Evolutionary conservation across 2,329 filamentous ascomycete genomes (phyloP).

Genomic region (Nannizziopsis arthrosporioides): DNA sequence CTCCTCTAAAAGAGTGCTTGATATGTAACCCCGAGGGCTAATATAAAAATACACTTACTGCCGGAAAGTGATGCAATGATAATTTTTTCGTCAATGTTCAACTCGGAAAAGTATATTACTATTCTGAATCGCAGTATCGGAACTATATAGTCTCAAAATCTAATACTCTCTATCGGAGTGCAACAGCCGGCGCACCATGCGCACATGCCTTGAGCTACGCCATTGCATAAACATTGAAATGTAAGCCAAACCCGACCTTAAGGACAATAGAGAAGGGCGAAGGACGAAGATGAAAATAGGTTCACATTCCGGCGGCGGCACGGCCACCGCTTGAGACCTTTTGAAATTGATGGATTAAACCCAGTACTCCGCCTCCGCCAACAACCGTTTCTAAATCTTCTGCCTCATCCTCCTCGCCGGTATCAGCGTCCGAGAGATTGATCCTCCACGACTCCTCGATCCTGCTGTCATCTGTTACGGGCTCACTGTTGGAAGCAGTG

Average conservation of each 20-base stretch:
- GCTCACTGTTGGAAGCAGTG: constrained; percentile 22
- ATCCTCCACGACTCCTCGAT: constrained; percentile 45
- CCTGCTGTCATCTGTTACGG: constrained; percentile 40
- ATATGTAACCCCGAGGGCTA: no score
- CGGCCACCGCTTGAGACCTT: constrained; percentile 40
- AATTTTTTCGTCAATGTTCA: no score
- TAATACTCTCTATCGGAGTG: no score
- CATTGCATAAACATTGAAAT: no score
- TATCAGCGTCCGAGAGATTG: constrained; percentile 29
- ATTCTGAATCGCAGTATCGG: no score
- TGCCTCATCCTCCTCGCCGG: constrained; percentile 37
- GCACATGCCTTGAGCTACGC: no score
- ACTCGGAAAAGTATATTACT: no score
- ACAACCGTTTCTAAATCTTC: constrained; percentile 38
- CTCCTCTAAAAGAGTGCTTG: no score
- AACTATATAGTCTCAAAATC: no score
- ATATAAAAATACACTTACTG: no score
- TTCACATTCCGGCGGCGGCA: constrained; percentile 27
- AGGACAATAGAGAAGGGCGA: neutral
- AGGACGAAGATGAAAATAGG: neutral
- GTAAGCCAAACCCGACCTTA: neutral
- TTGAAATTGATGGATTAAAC: constrained; percentile 56
- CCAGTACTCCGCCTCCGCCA: constrained; percentile 48
- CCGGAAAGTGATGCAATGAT: no score
- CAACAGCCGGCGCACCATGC: no score